Evolutionary conservation across 345 rosid genomes (phyloP).

Genomic region (Conringia planisiliqua): DNA sequence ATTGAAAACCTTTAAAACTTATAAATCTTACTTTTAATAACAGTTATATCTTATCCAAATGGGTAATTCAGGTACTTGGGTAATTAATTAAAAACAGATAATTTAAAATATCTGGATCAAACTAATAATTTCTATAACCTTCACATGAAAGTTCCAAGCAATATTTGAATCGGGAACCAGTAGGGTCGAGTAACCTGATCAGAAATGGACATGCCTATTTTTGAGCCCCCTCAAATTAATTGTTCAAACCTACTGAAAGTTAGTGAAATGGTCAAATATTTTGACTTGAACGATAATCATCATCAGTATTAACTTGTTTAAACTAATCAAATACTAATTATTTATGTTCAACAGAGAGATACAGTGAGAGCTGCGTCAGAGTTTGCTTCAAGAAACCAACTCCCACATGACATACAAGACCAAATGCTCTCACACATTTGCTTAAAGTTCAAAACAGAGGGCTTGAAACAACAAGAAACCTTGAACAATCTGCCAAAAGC

Average conservation of each 20-base stretch:
- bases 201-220: background rate
- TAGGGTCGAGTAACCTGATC: background rate
- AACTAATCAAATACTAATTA: background rate
- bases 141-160: too few relatives aligned
- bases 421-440: conserved; percentile 90
- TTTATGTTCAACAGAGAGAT: conserved; percentile 56
- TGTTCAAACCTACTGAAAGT: background rate
- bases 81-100: background rate
- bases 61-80: too few relatives aligned
- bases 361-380: conserved; percentile 80
- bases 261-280: background rate
- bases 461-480: conserved; percentile 89
- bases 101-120: background rate
- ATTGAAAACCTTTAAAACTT: too few relatives aligned
- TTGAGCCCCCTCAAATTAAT: background rate
- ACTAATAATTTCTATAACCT: background rate
- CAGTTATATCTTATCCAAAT: too few relatives aligned
- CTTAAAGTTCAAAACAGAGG: conserved; percentile 86
- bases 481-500: conserved; percentile 84
- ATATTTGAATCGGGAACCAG: background rate
- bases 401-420: conserved; percentile 71
- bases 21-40: too few relatives aligned
- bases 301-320: background rate
- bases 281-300: background rate
- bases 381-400: conserved; percentile 78